phyloP scores from a whole-genome alignment of 2,329 filamentous ascomycete species.

The Pseudocercospora musae region DNA sequence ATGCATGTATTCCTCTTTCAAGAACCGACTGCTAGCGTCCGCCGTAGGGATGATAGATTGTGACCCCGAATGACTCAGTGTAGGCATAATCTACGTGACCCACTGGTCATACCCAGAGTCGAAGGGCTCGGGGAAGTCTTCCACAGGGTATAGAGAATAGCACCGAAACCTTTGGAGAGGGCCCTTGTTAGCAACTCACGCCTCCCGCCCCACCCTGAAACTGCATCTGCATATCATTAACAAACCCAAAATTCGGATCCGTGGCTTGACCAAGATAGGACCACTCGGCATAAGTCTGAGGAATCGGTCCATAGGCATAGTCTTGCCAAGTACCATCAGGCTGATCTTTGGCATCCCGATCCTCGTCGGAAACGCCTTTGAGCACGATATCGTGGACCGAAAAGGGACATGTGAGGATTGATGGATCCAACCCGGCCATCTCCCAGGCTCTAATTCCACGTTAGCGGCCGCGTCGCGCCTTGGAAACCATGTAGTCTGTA shows the following conservation, averaged over 20 bases:
- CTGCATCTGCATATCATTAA: slow-evolving; percentile 20
- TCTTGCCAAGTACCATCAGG: slow-evolving; percentile 20
- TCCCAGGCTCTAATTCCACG: slow-evolving; percentile 20
- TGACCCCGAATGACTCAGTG: too few species aligned
- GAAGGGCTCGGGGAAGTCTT: background rate
- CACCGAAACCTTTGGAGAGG: background rate
- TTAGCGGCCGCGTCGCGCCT: background rate
- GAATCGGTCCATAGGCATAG: slow-evolving; percentile 21
- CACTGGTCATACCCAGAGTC: background rate
- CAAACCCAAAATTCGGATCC: slow-evolving; percentile 23
- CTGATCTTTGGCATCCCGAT: slow-evolving; percentile 16
- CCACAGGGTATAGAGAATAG: background rate
- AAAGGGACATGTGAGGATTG: slow-evolving; percentile 21
- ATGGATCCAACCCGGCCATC: slow-evolving; percentile 23
- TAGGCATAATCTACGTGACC: too few species aligned
- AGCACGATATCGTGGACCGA: slow-evolving; percentile 21
- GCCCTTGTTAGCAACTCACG: slow-evolving; percentile 9
- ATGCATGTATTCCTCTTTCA: too few species aligned
- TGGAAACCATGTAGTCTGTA: background rate
- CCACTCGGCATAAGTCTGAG: slow-evolving; percentile 22
- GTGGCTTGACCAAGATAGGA: slow-evolving; percentile 18
- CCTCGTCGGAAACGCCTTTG: slow-evolving; percentile 19
- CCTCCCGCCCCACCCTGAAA: slow-evolving; percentile 16
- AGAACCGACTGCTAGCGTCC: too few species aligned
- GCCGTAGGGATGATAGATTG: too few species aligned